Percentiles rank a stretch among this genome's conserved stretches.
Evolutionary conservation across 495 filamentous ascomycete species (phyloP).

Genomic region (Penicillium soppii): DNA sequence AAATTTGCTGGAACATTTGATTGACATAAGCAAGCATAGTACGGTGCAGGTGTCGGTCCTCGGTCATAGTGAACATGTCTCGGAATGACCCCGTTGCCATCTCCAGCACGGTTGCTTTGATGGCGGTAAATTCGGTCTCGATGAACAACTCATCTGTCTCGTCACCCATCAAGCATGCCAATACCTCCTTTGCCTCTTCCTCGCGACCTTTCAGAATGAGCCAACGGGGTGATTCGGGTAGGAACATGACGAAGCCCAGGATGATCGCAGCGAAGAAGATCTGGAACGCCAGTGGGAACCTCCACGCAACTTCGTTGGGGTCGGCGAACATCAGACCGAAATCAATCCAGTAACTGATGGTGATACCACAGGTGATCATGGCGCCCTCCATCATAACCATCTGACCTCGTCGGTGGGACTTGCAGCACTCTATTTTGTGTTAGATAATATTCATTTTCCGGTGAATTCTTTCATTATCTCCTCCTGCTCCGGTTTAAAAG

Average conservation of each 20-base stretch:
- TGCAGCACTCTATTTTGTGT: conserved; percentile 57
- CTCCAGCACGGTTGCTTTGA: conserved; percentile 75
- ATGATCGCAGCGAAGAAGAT: conserved; percentile 66
- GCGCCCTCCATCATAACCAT: conserved; percentile 79
- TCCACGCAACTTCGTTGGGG: conserved; percentile 65
- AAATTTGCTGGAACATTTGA: conserved; percentile 77
- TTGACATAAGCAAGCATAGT: conserved; percentile 70
- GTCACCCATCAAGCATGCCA: conserved; percentile 59
- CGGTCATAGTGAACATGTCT: conserved; percentile 71
- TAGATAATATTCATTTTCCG: neutral
- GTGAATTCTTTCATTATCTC: no score
- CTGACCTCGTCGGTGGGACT: conserved; percentile 69
- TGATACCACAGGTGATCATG: conserved; percentile 70
- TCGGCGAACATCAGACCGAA: conserved; percentile 68
- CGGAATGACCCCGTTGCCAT: conserved; percentile 63
- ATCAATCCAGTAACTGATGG: conserved; percentile 74
- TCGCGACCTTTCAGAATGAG: conserved; percentile 67
- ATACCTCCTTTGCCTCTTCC: conserved; percentile 62
- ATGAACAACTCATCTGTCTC: conserved; percentile 53
- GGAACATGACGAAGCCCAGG: conserved; percentile 56
- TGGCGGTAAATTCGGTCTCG: conserved; percentile 63
- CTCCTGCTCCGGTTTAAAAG: no score
- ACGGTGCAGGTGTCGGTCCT: conserved; percentile 74
- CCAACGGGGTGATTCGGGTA: conserved; percentile 76
- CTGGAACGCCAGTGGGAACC: conserved; percentile 74